A percentile compares a stretch with the other conserved stretches of the same genome.
Evolutionary conservation across 2,329 filamentous ascomycete species (phyloP).

Genomic region (Xylaria sp.): DNA sequence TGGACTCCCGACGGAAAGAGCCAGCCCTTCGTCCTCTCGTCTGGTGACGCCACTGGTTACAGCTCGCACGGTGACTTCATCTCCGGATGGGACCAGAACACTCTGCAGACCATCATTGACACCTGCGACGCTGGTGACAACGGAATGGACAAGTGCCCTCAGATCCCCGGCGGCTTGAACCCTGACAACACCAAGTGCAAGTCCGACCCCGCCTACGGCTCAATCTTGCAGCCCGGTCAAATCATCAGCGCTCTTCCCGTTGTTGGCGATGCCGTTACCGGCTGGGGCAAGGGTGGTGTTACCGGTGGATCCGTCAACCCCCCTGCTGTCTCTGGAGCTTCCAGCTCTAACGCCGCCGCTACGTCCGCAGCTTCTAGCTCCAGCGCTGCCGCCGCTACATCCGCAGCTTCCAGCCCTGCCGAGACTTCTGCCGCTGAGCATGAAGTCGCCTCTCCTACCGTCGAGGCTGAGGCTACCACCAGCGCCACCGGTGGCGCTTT

Average conservation of each 20-base stretch:
- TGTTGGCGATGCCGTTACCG: slow-evolving; percentile 60
- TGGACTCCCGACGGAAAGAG: slow-evolving; percentile 64
- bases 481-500: slow-evolving; percentile 51
- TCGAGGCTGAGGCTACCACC: slow-evolving; percentile 32
- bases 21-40: slow-evolving; percentile 74
- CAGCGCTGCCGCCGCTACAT: background rate
- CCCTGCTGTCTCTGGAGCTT: slow-evolving; percentile 23
- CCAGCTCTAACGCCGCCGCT: slow-evolving; percentile 19
- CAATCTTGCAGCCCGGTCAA: slow-evolving; percentile 54
- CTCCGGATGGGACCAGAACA: slow-evolving; percentile 74
- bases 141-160: slow-evolving; percentile 71
- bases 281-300: slow-evolving; percentile 59
- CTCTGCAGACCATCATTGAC: slow-evolving; percentile 74
- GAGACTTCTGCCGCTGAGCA: slow-evolving; percentile 16
- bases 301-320: slow-evolving; percentile 30
- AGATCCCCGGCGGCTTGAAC: slow-evolving; percentile 65
- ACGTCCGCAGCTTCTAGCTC: slow-evolving; percentile 4
- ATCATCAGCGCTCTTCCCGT: slow-evolving; percentile 62
- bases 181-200: slow-evolving; percentile 58
- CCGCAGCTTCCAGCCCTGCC: slow-evolving; percentile 3
- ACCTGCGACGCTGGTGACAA: slow-evolving; percentile 68
- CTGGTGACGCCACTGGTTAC: slow-evolving; percentile 76
- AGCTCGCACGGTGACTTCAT: slow-evolving; percentile 78
- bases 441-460: slow-evolving; percentile 28
- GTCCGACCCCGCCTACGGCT: slow-evolving; percentile 59